Evolutionary conservation across 805 yeast species (phyloP), one percentile per base, ranked within the genome.

Genomic region (Yamadazyma laniorum): DNA sequence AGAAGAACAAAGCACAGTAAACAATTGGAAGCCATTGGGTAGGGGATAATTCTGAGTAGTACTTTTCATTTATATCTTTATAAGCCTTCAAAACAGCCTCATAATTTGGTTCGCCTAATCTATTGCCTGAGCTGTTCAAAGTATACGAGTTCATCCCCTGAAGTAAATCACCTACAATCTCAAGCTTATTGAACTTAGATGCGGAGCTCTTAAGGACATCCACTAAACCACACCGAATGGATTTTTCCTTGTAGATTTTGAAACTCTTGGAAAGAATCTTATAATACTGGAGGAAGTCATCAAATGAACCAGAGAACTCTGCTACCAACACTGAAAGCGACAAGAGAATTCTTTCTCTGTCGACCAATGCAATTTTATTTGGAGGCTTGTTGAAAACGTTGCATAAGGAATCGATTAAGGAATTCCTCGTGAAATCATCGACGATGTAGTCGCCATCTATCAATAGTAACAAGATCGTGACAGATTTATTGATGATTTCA

Each of bases 1-100:
- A 75, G 55, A 77, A 85, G 53, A 65, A 88, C 27, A 93, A 67
- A 40, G 80, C 70, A 37, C 80, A 77, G 55, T 82, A 75, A 15
- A 93, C 40, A 3, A 93, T 51, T 3, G 96, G 96, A 7, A 76
- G 47, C 98, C 98, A 93, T 50, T 87, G 87, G 3, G 59, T 29
- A 1, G 75, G 65, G 0, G 75, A 53, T 2, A 85, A 60, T 0
- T 53, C 42, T 5, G 35, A 8, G 52, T 72, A 85, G 3, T 62
- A 47, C 1, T 56, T 58, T 43, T 86, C 93, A 49, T 79, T 85
- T 35, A 91, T 68, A 13, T 52, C 54, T 37, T 78, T 76, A 57
- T 77, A 91, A 0, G 91, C 86, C 3, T 70, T 65, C 32, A 91
- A 64, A 43, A 95, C 72, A 37, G 75, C 74, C 42, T 80, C 91